Evolutionary conservation across 1,284 basidiomycete species (phyloP), one percentile per base, ranked within the genome.

Genomic region (Ceratobasidium sp.): DNA sequence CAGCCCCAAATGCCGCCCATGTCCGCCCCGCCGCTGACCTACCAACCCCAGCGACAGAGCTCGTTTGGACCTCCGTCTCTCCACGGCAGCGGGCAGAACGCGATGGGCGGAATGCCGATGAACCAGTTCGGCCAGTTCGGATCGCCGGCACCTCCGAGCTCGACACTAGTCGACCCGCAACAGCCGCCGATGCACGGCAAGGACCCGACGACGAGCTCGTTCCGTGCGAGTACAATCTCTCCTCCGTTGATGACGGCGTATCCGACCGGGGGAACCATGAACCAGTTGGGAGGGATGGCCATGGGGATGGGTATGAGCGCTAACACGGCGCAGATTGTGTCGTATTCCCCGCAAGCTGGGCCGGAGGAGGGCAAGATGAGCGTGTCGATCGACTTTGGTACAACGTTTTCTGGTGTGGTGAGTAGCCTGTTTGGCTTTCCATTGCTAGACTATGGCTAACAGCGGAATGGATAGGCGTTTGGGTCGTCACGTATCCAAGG

Each of bases 381-480:
- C 18, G 84, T 93, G 28, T 87, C 90, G 3, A 91, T 93, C 75
- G 92, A 93, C 80, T 93, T 93, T 78, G 91, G 91, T 89, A 93
- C 91, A 3, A 92, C 91, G 1, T 92, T 92, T 80, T 92, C 91
- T 48, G 91, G 91, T 74, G 89, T 93, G 76, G 91, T 92, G 79
- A 81, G 89, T 85, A 4, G 14, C n/a, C 18, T 28, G 18, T 28
- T 48, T 23, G 26, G 26, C 16, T 26, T n/a, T 62, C 5, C 4
- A 16, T 36, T 9, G n/a, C 50, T 52, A 14, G 32, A n/a, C 14
- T 34, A 26, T 8, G 16, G 26, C 53, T 73, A 21, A 72, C 32
- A 4, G 16, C 36, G 30, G 30, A 23, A n/a, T 26, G 6, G 21
- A 18, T 28, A 76, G 76, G 90, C 91, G 1, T 93, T 91, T 77